A percentile compares a stretch with the other conserved stretches of the same genome.
Evolutionary conservation across 164 flowering plant species (phyloP).

Genomic region (Aristolochia contorta): DNA sequence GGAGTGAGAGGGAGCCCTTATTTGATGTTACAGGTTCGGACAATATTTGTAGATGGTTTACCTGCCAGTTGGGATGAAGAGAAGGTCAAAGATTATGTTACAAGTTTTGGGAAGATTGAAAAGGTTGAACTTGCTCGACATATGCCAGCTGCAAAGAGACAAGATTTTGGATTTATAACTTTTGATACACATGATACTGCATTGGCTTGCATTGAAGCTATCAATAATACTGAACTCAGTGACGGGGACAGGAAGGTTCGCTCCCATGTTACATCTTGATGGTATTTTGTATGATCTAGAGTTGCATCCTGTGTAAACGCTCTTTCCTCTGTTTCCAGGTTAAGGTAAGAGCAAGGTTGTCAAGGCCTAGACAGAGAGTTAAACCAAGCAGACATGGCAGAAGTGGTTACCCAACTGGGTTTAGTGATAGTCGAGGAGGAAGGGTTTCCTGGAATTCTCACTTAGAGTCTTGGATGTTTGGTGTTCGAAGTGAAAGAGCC

Average conservation of each 20-base stretch:
- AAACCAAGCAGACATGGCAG: constrained; percentile 35
- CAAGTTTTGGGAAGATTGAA: constrained; percentile 68
- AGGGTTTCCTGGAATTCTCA: constrained; percentile 46
- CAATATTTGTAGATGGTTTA: constrained; percentile 82
- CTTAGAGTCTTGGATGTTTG: constrained; percentile 27
- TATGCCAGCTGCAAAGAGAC: constrained; percentile 91
- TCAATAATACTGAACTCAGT: constrained; percentile 80
- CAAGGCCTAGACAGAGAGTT: constrained; percentile 82
- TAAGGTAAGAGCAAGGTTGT: constrained; percentile 87
- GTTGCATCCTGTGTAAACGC: neutral
- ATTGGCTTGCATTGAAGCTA: constrained; percentile 75
- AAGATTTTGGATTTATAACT: constrained; percentile 90
- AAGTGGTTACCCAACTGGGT: constrained; percentile 35
- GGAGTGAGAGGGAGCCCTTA: neutral
- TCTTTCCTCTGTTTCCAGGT: constrained; percentile 32
- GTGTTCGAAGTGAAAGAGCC: constrained; percentile 19
- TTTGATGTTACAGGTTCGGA: constrained; percentile 46
- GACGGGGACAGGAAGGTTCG: constrained; percentile 79
- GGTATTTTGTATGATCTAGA: neutral
- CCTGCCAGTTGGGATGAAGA: constrained; percentile 96
- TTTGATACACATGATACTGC: constrained; percentile 88
- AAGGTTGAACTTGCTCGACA: constrained; percentile 92
- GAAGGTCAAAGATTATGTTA: constrained; percentile 52
- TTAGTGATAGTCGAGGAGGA: constrained; percentile 22
- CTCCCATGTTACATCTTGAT: neutral